Conservation (phyloP, 73 alveolate genomes). For the Urostyla sp. region DNA sequence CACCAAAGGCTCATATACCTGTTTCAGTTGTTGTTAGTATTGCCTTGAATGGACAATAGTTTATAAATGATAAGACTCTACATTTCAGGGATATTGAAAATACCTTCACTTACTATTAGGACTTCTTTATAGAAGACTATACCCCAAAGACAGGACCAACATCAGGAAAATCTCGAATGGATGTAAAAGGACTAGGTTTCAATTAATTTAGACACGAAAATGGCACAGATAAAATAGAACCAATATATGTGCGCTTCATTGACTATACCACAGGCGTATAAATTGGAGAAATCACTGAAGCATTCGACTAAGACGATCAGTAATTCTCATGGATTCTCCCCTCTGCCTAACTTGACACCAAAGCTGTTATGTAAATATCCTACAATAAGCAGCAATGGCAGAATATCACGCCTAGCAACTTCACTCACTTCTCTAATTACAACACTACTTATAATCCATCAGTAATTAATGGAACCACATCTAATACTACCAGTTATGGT, state of each 20-base stretch:
- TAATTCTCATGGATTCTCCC: constrained; percentile 77
- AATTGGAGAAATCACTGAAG: constrained; percentile 44
- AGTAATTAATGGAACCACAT: too few relatives aligned
- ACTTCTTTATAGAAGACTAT: constrained; percentile 80
- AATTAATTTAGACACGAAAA: constrained; percentile 74
- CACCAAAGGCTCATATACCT: constrained; percentile 87
- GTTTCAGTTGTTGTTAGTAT: constrained; percentile 92
- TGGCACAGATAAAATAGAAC: constrained; percentile 61
- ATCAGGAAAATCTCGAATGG: constrained; percentile 82
- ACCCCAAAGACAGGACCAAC: constrained; percentile 89
- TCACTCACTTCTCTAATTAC: too few relatives aligned
- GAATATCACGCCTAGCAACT: too few relatives aligned
- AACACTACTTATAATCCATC: too few relatives aligned
- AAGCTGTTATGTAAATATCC: constrained; percentile 78
- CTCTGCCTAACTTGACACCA: constrained; percentile 79
- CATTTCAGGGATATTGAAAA: constrained; percentile 85
- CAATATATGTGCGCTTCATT: constrained; percentile 77
- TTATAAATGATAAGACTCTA: constrained; percentile 79
- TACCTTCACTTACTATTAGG: constrained; percentile 85
- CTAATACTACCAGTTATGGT: too few relatives aligned
- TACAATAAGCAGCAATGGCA: constrained; percentile 81
- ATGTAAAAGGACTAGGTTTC: constrained; percentile 87
- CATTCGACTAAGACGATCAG: constrained; percentile 63
- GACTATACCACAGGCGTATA: constrained; percentile 59
- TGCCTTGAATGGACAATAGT: constrained; percentile 90